Evolutionary conservation across 371 early-diverging fungal species (phyloP), one percentile per base, ranked within the genome.

Genomic region (Mortierella sp.): DNA sequence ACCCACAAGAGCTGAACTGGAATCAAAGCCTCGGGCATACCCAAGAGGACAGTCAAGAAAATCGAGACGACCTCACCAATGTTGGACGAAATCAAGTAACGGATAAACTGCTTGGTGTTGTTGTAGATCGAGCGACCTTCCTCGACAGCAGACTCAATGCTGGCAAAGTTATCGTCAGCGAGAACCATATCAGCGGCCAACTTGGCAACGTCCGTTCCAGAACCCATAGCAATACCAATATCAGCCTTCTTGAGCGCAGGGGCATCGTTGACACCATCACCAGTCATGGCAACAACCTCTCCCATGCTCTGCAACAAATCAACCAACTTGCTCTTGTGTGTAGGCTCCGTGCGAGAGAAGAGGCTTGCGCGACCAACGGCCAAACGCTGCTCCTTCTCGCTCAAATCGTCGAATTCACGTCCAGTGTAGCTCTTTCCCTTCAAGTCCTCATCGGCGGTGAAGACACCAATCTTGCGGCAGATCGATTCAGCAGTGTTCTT

Each of bases 211-310:
- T 99, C 99, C 2, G 99, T 97, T 69, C 99, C 99, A 15, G 90
- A 85, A 16, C 99, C 99, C 99, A 99, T 98, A 14, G 99, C 97
- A 67, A 98, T 89, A 81, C 99, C 99, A 82, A 99, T 97, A 84
- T 99, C 97, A 44, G 99, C 98, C 82, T 91, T 92, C 83, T 97
- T 98, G 63, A 99, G 84, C 19, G 99, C 98, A 26, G 98, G 98
- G 7, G 98, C 98, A 82, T 99, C 99, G 83, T 99, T 98, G 48
- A 98, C 98, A 86, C 99, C 99, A 81, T 99, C 99, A 64, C 99
- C 99, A 14, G 98, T 98, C 98, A 99, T 98, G 44, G 97, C 99
- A 23, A 98, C 98, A 46, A 99, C 90, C 43, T 86, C 93, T 9
- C 98, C 99, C 28, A 87, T 77, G 25, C 83, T 85, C 82, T 97